Evolutionary conservation across 257 asterid genomes (phyloP).

Genomic region (Scutellaria barbata): DNA sequence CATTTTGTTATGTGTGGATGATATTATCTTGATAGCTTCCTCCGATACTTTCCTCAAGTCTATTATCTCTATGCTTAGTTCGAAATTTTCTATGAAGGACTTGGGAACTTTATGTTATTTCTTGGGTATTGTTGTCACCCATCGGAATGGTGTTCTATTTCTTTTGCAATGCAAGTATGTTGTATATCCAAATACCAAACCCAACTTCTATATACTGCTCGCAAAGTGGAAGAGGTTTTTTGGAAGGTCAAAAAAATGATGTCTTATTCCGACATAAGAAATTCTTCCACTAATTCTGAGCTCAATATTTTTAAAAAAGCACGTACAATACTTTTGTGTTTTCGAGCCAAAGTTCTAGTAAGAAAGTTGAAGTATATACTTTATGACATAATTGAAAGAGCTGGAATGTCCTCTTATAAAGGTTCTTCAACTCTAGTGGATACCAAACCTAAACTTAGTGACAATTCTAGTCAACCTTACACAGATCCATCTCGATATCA

Average conservation of each 20-base stretch:
- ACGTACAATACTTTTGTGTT: slow-evolving; percentile 6
- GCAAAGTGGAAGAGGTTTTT: no score
- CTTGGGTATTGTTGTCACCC: not conserved
- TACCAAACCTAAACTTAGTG: not conserved
- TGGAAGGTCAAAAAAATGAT: not conserved
- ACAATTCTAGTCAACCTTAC: not conserved
- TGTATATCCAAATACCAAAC: no score
- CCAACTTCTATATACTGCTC: no score
- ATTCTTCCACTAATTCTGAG: not conserved
- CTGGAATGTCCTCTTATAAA: not conserved
- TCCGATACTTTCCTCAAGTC: not conserved
- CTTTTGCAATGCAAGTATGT: not conserved
- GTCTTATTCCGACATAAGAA: not conserved
- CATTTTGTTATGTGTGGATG: not conserved
- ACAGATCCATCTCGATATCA: not conserved
- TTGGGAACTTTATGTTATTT: not conserved
- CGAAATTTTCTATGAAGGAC: not conserved
- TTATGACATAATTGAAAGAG: not conserved
- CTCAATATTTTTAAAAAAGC: not conserved
- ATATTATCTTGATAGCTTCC: not conserved
- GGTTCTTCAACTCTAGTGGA: not conserved
- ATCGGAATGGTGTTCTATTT: not conserved
- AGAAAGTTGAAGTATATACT: not conserved
- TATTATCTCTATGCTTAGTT: not conserved
- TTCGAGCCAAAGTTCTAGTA: slow-evolving; percentile 1